Conservation (phyloP, 306 rosid genomes). For the Sphenostylis stenocarpa region DNA sequence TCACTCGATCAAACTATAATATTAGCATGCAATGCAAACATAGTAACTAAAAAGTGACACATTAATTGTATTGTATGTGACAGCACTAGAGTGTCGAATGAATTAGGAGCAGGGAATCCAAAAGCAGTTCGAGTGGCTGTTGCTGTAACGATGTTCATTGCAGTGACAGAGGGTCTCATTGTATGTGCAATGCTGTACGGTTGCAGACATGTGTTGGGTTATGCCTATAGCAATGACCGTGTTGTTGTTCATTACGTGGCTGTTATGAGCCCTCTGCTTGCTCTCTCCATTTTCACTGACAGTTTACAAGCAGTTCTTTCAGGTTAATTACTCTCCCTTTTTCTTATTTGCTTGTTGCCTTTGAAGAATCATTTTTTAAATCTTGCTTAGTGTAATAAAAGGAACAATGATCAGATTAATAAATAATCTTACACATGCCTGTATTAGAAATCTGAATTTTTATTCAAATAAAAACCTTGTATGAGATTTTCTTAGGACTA, state of each 20-base stretch:
- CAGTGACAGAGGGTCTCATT: slow-evolving; percentile 33
- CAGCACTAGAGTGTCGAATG: slow-evolving; percentile 51
- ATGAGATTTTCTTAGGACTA: too few species aligned
- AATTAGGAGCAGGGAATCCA: slow-evolving; percentile 50
- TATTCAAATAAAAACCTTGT: too few species aligned
- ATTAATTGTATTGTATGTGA: neutral
- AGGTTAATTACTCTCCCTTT: slow-evolving; percentile 18
- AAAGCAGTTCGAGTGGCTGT: slow-evolving; percentile 35
- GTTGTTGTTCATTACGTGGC: slow-evolving; percentile 35
- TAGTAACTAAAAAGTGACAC: slow-evolving; percentile 5
- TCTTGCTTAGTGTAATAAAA: too few species aligned
- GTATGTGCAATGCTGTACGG: slow-evolving; percentile 24
- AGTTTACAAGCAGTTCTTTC: slow-evolving; percentile 48
- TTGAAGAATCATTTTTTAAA: too few species aligned
- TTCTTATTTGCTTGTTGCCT: too few species aligned
- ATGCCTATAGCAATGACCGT: slow-evolving; percentile 40
- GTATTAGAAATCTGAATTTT: too few species aligned
- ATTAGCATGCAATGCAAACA: neutral
- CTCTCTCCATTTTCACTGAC: slow-evolving; percentile 44
- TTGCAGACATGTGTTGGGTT: slow-evolving; percentile 37
- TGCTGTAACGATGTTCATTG: slow-evolving; percentile 23
- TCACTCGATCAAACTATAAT: neutral
- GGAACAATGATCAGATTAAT: too few species aligned
- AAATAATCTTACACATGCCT: too few species aligned
- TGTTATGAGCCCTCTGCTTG: slow-evolving; percentile 37